These are phyloP conservation scores for Penicillium sp. DNA, from an alignment of 2,329 filamentous ascomycete genomes.

Conservation along the genomic window DNA sequence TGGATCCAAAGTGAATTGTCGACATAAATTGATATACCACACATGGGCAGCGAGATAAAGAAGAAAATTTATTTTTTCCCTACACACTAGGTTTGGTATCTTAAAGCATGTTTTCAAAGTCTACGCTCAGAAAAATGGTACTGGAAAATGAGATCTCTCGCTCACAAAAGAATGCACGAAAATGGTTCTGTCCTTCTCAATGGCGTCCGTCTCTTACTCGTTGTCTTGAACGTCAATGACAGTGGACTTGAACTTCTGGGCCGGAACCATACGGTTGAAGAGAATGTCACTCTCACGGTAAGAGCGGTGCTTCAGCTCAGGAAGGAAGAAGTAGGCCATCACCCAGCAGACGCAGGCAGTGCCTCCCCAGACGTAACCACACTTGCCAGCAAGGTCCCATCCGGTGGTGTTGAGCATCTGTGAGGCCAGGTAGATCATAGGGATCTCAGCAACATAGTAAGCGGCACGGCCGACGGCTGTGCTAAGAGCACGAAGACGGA, in stretches of 20 bases:
- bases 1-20: too few relatives aligned
- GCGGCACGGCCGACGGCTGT: conserved; percentile 42
- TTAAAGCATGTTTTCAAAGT: not conserved
- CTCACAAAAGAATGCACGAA: not conserved
- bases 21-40: not conserved
- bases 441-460: conserved; percentile 46
- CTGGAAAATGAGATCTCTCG: not conserved
- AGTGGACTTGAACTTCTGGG: conserved; percentile 47
- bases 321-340: conserved; percentile 45
- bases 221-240: conserved; percentile 46
- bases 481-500: conserved; percentile 40
- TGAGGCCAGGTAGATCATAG: conserved; percentile 44
- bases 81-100: not conserved
- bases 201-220: conserved; percentile 27
- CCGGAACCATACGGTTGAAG: conserved; percentile 45
- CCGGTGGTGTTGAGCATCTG: conserved; percentile 42
- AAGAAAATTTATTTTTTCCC: not conserved
- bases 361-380: conserved; percentile 50
- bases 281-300: conserved; percentile 49
- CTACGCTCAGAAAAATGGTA: not conserved
- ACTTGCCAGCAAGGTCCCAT: conserved; percentile 47
- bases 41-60: not conserved
- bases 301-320: conserved; percentile 48
- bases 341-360: conserved; percentile 45
- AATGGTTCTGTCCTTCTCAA: not conserved